Evolutionary conservation across 345 rosid species (phyloP), one percentile per base, ranked within the genome.

Genomic region (Combretum micranthum): DNA sequence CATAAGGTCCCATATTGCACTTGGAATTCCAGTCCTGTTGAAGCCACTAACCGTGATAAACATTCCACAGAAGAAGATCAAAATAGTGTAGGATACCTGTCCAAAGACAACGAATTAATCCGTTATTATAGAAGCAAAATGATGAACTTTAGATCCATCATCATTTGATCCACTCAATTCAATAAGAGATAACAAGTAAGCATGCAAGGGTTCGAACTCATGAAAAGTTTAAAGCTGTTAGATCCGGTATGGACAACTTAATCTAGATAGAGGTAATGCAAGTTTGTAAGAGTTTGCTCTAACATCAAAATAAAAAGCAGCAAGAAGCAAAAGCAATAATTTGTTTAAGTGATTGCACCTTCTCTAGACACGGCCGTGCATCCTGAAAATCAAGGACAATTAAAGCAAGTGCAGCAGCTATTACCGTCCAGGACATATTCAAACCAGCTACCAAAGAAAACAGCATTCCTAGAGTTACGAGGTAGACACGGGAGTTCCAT

Each of bases 371-470:
- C 19, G 96, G 88, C 13, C 75, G 65, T 47, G 98, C 98, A 49
- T 91, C 96, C 68, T 72, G 72, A 58, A 91, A 91, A 73, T 91
- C 98, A 53, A 88, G 86, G 71, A 84, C 85, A 0, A 83, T 81
- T 22, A 91, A 92, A 57, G 83, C 88, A 61, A 91, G 76, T 20
- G 95, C 90, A 17, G 98, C 88, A 4, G 95, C 79, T 4, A 91
- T 72, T 23, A 96, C 90, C 15, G 86, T 83, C 98, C 98, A 91
- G 0, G 96, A 88, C 98, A 91, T 85, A 67, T 88, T 78, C 46
- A 84, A 75, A 53, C 96, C 98, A 69, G 75, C 47, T 43, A 88
- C 72, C 66, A 91, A 47, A 59, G 91, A 76, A 57, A 81, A 53
- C 51, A 91, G 19, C 96, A 88, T 82, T 10, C 95, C 95, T 4